A percentile compares a stretch with the other conserved stretches of the same genome.
These are phyloP conservation scores for Mycena kentingensis DNA, from an alignment of 768 basidiomycete species.

Conservation along the genomic window DNA sequence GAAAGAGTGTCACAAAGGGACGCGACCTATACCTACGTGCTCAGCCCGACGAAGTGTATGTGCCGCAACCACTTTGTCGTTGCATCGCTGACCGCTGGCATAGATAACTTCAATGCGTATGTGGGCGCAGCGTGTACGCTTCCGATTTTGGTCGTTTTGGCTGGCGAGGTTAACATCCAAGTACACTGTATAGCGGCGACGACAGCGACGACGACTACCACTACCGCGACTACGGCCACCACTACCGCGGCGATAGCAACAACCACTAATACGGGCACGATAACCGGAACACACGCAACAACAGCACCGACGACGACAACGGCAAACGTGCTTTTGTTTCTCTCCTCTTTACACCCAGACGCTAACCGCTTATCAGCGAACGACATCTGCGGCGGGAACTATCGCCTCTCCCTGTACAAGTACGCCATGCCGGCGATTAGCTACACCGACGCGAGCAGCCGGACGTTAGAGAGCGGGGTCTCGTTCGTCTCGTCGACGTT, in stretches of 20 bases:
- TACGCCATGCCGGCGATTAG: not conserved
- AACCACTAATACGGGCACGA: not conserved
- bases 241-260: not conserved
- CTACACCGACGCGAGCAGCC: not conserved
- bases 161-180: no score
- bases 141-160: slow-evolving; percentile 11
- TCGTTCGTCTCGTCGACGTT: not conserved
- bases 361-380: slow-evolving; percentile 20
- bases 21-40: slow-evolving; percentile 51
- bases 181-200: no score
- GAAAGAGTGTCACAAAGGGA: slow-evolving; percentile 31
- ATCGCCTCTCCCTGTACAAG: slow-evolving; percentile 28
- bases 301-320: no score
- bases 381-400: slow-evolving; percentile 34
- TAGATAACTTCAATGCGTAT: slow-evolving; percentile 68
- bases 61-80: slow-evolving; percentile 30
- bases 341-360: not conserved
- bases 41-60: slow-evolving; percentile 46
- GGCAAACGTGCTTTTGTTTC: not conserved
- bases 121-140: slow-evolving; percentile 52
- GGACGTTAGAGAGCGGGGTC: not conserved
- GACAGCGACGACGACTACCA: not conserved
- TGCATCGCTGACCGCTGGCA: slow-evolving; percentile 31
- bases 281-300: no score
- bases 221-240: not conserved